Evolutionary conservation across 202 grass and related monocot genomes (phyloP).

Genomic region (Panicum hallii): DNA sequence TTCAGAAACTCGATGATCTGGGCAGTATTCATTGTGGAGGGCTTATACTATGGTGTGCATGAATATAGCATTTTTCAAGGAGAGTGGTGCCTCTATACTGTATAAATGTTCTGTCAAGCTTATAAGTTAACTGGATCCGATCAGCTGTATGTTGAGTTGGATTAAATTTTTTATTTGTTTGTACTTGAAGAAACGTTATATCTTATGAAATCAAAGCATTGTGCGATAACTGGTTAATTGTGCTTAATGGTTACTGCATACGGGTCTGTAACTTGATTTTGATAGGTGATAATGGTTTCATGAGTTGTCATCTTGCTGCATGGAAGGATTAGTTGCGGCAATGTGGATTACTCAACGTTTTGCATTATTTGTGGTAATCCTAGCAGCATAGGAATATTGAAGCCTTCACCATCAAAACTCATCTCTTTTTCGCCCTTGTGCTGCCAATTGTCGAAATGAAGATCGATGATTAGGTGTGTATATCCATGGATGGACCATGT

Average conservation of each 20-base stretch:
- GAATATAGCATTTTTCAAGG: slow-evolving; percentile 17
- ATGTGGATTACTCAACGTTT: background rate
- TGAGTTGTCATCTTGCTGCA: background rate
- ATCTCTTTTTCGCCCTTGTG: no score
- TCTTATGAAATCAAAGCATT: slow-evolving; percentile 11
- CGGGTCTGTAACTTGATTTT: background rate
- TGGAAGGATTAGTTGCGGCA: background rate
- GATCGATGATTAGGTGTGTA: background rate
- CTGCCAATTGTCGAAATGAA: background rate
- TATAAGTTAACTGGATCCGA: background rate
- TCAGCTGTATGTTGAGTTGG: slow-evolving; percentile 22
- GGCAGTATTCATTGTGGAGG: background rate
- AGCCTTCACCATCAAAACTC: background rate
- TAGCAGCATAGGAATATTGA: background rate
- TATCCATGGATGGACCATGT: background rate
- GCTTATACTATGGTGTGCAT: background rate
- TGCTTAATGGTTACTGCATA: slow-evolving; percentile 6
- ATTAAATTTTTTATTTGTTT: background rate
- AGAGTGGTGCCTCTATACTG: slow-evolving; percentile 31
- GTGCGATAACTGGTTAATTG: background rate
- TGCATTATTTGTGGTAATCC: background rate
- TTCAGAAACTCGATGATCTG: background rate
- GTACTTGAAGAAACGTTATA: background rate
- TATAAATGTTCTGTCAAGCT: slow-evolving; percentile 41
- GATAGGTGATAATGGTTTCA: background rate